phyloP scores from a whole-genome alignment of 306 rosid genomes.

The Begonia fuchsioides region DNA sequence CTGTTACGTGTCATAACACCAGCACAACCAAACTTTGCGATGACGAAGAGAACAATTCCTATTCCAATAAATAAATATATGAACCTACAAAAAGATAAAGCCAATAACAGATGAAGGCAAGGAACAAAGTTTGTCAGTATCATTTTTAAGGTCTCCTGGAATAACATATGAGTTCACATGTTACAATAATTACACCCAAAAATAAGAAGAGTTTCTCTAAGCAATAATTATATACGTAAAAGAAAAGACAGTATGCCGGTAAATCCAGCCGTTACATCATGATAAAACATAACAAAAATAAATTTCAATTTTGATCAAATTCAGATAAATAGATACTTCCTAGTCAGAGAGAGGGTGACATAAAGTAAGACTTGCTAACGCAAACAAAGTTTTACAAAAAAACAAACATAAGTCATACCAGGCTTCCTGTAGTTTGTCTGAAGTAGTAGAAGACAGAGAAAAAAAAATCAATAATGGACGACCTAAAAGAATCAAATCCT shows the following conservation, averaged over 20 bases:
- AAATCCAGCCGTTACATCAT: background rate
- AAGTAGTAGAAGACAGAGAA: slow-evolving; percentile 31
- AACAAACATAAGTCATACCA: slow-evolving; percentile 44
- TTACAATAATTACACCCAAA: too few species aligned
- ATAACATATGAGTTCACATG: background rate
- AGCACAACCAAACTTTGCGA: slow-evolving; percentile 82
- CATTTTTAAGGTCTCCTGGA: background rate
- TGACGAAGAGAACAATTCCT: slow-evolving; percentile 51
- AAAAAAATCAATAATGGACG: slow-evolving; percentile 66
- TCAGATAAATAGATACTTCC: too few species aligned
- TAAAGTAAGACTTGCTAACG: background rate
- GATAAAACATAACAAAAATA: background rate
- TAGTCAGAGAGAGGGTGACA: background rate
- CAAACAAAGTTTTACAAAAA: background rate
- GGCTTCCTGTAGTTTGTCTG: slow-evolving; percentile 54
- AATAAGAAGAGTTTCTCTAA: background rate
- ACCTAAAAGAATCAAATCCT: slow-evolving; percentile 42
- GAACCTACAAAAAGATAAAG: slow-evolving; percentile 47
- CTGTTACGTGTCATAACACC: slow-evolving; percentile 60
- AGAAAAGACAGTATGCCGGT: background rate
- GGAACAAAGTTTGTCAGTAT: background rate
- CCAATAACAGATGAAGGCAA: slow-evolving; percentile 4
- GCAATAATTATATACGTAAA: too few species aligned
- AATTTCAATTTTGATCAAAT: background rate
- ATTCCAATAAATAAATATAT: slow-evolving; percentile 73